These are phyloP conservation scores for Adiantum capillusveneris DNA, from an alignment of 75 land plant genomes.

Conservation along the genomic window DNA sequence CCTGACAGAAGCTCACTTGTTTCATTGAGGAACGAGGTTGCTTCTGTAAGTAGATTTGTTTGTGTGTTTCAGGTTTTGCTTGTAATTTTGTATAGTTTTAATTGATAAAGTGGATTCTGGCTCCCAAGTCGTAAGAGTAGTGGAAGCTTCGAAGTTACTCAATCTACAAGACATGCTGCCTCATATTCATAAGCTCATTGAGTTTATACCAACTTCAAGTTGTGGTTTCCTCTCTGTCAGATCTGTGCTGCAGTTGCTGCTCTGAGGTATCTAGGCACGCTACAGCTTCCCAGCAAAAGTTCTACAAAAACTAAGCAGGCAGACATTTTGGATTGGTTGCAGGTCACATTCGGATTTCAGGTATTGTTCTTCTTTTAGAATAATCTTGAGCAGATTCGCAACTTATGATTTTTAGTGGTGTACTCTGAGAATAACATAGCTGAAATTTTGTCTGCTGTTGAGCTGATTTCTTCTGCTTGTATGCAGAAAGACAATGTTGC, in stretches of 20 bases:
- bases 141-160: too few relatives aligned
- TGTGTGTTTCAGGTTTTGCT: too few relatives aligned
- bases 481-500: constrained; percentile 87
- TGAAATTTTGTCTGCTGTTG: neutral
- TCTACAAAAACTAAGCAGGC: constrained; percentile 60
- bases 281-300: constrained; percentile 57
- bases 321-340: constrained; percentile 94
- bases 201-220: too few relatives aligned
- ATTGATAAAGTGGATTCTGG: too few relatives aligned
- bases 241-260: constrained; percentile 84
- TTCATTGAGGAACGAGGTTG: too few relatives aligned
- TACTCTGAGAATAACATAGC: neutral
- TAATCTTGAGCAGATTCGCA: too few relatives aligned
- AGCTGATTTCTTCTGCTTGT: constrained; percentile 5
- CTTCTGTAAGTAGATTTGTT: too few relatives aligned
- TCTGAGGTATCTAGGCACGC: constrained; percentile 56
- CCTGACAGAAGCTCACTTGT: too few relatives aligned
- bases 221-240: constrained; percentile 25
- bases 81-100: too few relatives aligned
- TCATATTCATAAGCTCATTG: too few relatives aligned
- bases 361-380: constrained; percentile 25
- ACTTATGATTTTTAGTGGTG: neutral
- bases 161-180: too few relatives aligned
- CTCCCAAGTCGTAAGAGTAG: too few relatives aligned
- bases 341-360: constrained; percentile 97